These are phyloP conservation scores for Metarhizium guizhouense DNA, from an alignment of 2,329 filamentous ascomycete species.

Conservation along the genomic window DNA sequence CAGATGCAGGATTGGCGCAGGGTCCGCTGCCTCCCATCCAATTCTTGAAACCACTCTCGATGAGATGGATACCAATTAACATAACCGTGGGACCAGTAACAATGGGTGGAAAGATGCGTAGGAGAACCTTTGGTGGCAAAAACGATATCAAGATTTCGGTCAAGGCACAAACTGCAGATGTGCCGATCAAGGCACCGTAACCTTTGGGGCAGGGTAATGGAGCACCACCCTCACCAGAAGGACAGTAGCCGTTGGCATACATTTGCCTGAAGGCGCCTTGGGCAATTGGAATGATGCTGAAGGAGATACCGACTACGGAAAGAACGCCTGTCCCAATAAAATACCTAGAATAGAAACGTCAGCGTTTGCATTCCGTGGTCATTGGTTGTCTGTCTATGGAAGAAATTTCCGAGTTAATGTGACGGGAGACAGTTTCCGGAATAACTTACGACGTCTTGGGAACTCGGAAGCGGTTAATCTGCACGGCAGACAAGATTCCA, in stretches of 20 bases:
- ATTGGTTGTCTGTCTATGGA: neutral
- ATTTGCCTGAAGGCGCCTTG: slow-evolving; percentile 65
- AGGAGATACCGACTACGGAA: slow-evolving; percentile 59
- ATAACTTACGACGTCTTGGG: slow-evolving; percentile 47
- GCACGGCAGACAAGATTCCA: slow-evolving; percentile 63
- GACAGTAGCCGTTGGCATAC: slow-evolving; percentile 65
- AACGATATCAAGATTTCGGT: slow-evolving; percentile 70
- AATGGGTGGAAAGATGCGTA: slow-evolving; percentile 70
- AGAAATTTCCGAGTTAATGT: neutral
- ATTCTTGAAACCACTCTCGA: slow-evolving; percentile 62
- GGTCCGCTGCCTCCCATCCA: slow-evolving; percentile 68
- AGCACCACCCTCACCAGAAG: slow-evolving; percentile 50
- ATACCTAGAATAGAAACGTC: slow-evolving; percentile 38
- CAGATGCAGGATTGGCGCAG: slow-evolving; percentile 38
- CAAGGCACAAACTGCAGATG: slow-evolving; percentile 53
- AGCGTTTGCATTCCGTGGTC: neutral
- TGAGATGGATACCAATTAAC: slow-evolving; percentile 66
- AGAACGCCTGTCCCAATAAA: slow-evolving; percentile 72
- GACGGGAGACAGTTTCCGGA: neutral
- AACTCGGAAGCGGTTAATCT: slow-evolving; percentile 71
- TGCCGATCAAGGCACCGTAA: slow-evolving; percentile 66
- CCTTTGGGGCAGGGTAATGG: slow-evolving; percentile 65
- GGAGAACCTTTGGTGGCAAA: slow-evolving; percentile 57
- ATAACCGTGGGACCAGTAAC: slow-evolving; percentile 64
- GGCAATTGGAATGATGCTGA: slow-evolving; percentile 30